Conservation (phyloP, 768 basidiomycete species). For the Thelephora ganbajun region DNA sequence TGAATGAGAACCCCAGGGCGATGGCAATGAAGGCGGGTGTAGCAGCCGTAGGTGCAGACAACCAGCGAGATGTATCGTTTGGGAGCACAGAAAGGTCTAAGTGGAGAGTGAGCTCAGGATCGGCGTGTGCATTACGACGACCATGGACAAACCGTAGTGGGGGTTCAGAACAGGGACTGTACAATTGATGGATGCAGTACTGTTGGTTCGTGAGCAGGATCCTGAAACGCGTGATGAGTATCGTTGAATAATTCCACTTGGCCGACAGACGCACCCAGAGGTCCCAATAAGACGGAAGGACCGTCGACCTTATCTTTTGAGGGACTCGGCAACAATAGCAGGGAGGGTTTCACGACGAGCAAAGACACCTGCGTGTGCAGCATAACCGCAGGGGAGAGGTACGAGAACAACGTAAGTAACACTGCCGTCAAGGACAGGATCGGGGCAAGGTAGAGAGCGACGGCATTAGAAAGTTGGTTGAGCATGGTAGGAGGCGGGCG, state of each 20-base stretch:
- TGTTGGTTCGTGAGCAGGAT: constrained; percentile 45
- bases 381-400: constrained; percentile 49
- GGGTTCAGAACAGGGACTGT: constrained; percentile 41
- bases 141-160: constrained; percentile 36
- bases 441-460: constrained; percentile 55
- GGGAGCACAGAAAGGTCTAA: constrained; percentile 58
- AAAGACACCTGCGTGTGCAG: constrained; percentile 51
- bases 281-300: constrained; percentile 51
- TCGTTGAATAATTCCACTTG: neutral
- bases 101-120: constrained; percentile 1
- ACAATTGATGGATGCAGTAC: constrained; percentile 39
- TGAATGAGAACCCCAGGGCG: constrained; percentile 36
- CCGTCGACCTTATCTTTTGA: constrained; percentile 34
- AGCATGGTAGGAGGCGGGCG: constrained; percentile 36
- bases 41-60: constrained; percentile 46
- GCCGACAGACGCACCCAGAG: constrained; percentile 34
- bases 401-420: constrained; percentile 51
- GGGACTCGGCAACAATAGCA: constrained; percentile 20
- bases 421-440: constrained; percentile 51
- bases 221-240: constrained; percentile 25
- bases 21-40: constrained; percentile 54
- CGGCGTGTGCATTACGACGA: neutral
- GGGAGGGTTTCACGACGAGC: constrained; percentile 47
- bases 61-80: constrained; percentile 34
- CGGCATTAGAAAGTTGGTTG: constrained; percentile 50